phyloP scores from a whole-genome alignment of 306 rosid species.

The Ochetophila trinervis region DNA sequence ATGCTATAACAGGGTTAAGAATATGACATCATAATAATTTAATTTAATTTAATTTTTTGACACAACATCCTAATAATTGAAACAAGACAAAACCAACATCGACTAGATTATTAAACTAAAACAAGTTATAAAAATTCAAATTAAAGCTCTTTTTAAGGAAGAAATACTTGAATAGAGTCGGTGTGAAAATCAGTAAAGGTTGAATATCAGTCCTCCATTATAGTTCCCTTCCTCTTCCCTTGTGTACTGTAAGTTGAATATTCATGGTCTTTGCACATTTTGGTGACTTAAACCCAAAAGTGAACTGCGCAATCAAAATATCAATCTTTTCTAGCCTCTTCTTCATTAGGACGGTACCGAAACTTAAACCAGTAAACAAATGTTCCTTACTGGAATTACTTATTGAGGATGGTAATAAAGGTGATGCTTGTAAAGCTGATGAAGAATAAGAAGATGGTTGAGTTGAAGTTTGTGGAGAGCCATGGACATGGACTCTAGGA shows the following conservation, averaged over 20 bases:
- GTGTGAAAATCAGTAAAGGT: conserved; percentile 29
- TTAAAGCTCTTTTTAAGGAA: too few species aligned
- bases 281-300: too few species aligned
- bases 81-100: too few species aligned
- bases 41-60: too few species aligned
- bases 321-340: conserved; percentile 42
- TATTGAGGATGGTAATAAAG: not conserved
- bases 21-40: too few species aligned
- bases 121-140: too few species aligned
- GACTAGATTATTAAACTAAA: not conserved
- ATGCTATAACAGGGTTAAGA: too few species aligned
- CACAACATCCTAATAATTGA: too few species aligned
- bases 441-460: not conserved
- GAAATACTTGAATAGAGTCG: conserved; percentile 40
- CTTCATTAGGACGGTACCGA: conserved; percentile 33
- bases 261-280: conserved; percentile 20
- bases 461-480: conserved; percentile 13
- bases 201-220: conserved; percentile 57
- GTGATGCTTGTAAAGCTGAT: not conserved
- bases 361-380: conserved; percentile 7
- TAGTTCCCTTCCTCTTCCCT: too few species aligned
- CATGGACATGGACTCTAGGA: conserved; percentile 31
- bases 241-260: conserved; percentile 51
- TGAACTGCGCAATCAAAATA: too few species aligned
- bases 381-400: not conserved